Conservation (phyloP, 331 rosid genomes). For the Erythrophleum ivorense region DNA sequence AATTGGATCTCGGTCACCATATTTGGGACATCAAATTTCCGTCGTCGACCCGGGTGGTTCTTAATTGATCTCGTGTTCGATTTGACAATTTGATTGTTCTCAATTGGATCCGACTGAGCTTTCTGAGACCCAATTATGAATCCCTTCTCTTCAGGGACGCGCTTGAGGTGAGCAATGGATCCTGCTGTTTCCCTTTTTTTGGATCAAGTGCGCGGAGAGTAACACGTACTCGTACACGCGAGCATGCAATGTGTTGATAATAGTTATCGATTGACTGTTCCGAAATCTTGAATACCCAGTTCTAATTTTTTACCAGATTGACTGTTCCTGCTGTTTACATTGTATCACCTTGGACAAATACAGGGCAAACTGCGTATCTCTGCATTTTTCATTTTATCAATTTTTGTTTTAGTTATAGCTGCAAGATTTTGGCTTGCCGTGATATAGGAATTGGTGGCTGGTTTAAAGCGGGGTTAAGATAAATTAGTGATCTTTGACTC, state of each 20-base stretch:
- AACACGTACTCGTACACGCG: slow-evolving; percentile 1
- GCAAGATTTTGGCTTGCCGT: slow-evolving; percentile 29
- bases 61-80: slow-evolving; percentile 42
- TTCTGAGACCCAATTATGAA: slow-evolving; percentile 73
- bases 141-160: slow-evolving; percentile 96
- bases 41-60: slow-evolving; percentile 28
- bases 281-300: slow-evolving; percentile 17
- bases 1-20: slow-evolving; percentile 61
- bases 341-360: not conserved
- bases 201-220: slow-evolving; percentile 40
- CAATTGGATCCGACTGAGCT: slow-evolving; percentile 67
- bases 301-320: slow-evolving; percentile 13
- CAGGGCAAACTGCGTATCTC: not conserved
- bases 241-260: slow-evolving; percentile 28
- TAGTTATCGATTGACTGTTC: slow-evolving; percentile 3
- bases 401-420: slow-evolving; percentile 36
- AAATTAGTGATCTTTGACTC: slow-evolving; percentile 32
- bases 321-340: not conserved
- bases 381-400: not conserved
- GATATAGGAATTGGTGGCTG: not conserved
- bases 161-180: slow-evolving; percentile 73
- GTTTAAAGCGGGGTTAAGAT: slow-evolving; percentile 7
- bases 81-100: slow-evolving; percentile 17
- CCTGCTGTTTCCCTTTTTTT: slow-evolving; percentile 32
- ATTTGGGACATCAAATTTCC: slow-evolving; percentile 26